A percentile compares a stretch with the other conserved stretches of the same genome.
These are phyloP conservation scores for Casuarina glauca DNA, from an alignment of 306 rosid genomes.

Conservation along the genomic window DNA sequence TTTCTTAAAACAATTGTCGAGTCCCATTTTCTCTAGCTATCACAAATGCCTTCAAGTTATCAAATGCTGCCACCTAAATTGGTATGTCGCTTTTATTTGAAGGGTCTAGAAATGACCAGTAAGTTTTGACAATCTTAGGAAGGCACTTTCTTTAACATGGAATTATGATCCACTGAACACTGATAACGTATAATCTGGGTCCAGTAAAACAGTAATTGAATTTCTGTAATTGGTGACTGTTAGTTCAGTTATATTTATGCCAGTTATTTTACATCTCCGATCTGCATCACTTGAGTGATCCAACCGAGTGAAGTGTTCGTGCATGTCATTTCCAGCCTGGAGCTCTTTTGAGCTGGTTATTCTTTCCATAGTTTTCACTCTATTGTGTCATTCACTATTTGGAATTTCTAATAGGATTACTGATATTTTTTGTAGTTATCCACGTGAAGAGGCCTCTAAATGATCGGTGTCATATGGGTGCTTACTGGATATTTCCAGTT, in stretches of 20 bases:
- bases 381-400: slow-evolving; percentile 5
- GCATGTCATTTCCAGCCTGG: slow-evolving; percentile 4
- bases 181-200: neutral
- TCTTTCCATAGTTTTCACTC: neutral
- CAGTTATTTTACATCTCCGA: neutral
- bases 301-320: neutral
- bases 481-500: slow-evolving; percentile 67
- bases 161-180: neutral
- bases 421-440: slow-evolving; percentile 54
- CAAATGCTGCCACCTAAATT: neutral
- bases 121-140: neutral
- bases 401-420: slow-evolving; percentile 27
- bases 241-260: slow-evolving; percentile 5
- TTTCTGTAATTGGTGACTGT: neutral
- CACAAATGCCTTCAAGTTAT: neutral
- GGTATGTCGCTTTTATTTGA: neutral
- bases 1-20: neutral
- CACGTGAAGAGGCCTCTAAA: slow-evolving; percentile 67
- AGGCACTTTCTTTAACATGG: neutral
- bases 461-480: slow-evolving; percentile 72
- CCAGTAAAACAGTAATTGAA: neutral
- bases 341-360: slow-evolving; percentile 11
- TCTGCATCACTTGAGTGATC: neutral
- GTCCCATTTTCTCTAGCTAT: neutral
- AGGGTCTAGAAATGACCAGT: neutral